Base-by-base conservation (phyloP, 306 rosid genomes). In the Cucurbita moschata region DNA sequence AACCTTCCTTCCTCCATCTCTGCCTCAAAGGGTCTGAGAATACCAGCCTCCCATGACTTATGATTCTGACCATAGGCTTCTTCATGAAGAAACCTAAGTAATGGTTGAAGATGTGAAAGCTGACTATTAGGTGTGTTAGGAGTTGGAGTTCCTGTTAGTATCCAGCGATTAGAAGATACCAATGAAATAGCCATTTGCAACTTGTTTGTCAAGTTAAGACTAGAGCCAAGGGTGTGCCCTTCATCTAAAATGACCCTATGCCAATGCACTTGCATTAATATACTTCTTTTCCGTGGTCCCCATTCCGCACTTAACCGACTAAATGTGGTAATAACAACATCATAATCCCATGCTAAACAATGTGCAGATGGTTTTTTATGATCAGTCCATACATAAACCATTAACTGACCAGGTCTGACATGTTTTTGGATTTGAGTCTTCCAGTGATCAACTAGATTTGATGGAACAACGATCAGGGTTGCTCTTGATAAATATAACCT, bases 211-310 rank as follows among this genome's bases (percentile, higher is more conserved):
- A 94, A 83, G 85, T 75, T 88, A 74, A 94, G 69, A 76, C 97
- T 94, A 73, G 97, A 90, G 75, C 98, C 97, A 79, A 94, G 98
- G 77, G 97, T 94, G 87, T 94, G 97, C 52, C 98, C 98, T 80
- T 94, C 98, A 78, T 94, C 98, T 83, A 94, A 88, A 75, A 94
- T 84, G 80, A 94, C 77, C 85, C 98, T 86, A 79, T 85, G 82
- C 98, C 98, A 94, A 81, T 94, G 98, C 64, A 94, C 92, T 79
- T 94, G 96, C 88, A 75, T 85, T 79, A 90, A 62, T 70, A 69
- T 83, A 79, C 98, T 94, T 81, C 61, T 89, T 82, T 87, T 90
- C 40, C 77, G 88, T 38, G 95, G 89, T 12, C 88, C 77, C 97
- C 97, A 94, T 81, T 94, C 98, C 73, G 95, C 95, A 82, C 98